Evolutionary conservation across 306 rosid species (phyloP).

Genomic region (Vigna radiata): DNA sequence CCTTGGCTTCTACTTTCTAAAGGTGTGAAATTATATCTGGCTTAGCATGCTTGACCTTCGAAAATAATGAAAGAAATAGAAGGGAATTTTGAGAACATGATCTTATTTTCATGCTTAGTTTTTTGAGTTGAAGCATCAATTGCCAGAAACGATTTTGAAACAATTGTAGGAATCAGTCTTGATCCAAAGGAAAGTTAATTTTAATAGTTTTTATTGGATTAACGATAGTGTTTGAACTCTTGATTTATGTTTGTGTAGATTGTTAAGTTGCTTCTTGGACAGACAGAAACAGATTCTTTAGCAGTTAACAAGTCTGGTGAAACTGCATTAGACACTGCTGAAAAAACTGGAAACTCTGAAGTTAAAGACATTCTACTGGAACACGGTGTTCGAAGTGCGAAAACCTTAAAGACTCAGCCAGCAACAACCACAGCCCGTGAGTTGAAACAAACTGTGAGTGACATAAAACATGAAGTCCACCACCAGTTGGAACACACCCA

Average conservation of each 20-base stretch:
- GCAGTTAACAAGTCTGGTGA: conserved; percentile 74
- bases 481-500: conserved; percentile 96
- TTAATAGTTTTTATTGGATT: neutral
- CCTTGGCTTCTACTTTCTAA: neutral
- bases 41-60: neutral
- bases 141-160: neutral
- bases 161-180: neutral
- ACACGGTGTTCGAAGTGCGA: conserved; percentile 75
- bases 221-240: conserved; percentile 3
- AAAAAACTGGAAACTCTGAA: conserved; percentile 64
- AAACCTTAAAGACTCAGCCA: conserved; percentile 67
- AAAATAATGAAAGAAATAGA: neutral
- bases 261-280: conserved; percentile 69
- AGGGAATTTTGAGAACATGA: conserved; percentile 6
- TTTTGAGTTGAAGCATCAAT: neutral
- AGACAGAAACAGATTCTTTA: conserved; percentile 48
- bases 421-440: conserved; percentile 64
- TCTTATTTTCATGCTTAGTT: conserved; percentile 19
- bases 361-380: conserved; percentile 65
- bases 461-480: conserved; percentile 94
- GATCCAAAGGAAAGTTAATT: neutral
- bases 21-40: neutral
- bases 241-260: conserved; percentile 62
- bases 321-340: conserved; percentile 93
- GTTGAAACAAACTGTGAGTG: conserved; percentile 92